A percentile compares a stretch with the other conserved stretches of the same genome.
Conservation (phyloP, 2,329 filamentous ascomycete species). For the Fusarium begoniae region DNA sequence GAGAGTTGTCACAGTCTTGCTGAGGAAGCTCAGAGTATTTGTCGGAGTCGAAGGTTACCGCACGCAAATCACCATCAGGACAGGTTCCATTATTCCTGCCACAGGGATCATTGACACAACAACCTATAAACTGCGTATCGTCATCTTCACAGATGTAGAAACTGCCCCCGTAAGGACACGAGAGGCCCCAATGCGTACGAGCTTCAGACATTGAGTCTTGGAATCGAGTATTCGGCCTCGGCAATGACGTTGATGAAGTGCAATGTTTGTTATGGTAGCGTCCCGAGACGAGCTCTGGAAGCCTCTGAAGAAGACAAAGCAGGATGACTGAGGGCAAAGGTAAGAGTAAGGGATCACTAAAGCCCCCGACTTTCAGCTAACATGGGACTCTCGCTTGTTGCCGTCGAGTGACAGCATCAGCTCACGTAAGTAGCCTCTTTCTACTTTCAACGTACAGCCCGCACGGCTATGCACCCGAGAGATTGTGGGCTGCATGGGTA, state of each 20-base stretch:
- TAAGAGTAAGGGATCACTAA: not conserved
- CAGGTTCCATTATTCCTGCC: slow-evolving; percentile 45
- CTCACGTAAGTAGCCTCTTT: not conserved
- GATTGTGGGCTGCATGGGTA: slow-evolving; percentile 10
- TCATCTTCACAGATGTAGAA: slow-evolving; percentile 52
- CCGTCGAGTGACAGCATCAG: slow-evolving; percentile 2
- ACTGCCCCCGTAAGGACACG: slow-evolving; percentile 46
- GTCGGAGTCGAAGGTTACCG: slow-evolving; percentile 45
- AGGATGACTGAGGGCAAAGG: not conserved
- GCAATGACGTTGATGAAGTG: not conserved
- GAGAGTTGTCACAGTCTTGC: slow-evolving; percentile 46
- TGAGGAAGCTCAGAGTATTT: slow-evolving; percentile 44
- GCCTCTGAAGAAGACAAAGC: not conserved
- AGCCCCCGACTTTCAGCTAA: not conserved
- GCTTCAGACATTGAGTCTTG: slow-evolving; percentile 24
- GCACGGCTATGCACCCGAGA: slow-evolving; percentile 7
- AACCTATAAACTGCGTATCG: slow-evolving; percentile 50
- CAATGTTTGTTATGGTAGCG: not conserved
- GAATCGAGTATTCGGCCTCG: not conserved
- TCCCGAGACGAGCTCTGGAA: not conserved
- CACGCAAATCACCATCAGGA: slow-evolving; percentile 42
- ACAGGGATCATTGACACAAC: slow-evolving; percentile 52
- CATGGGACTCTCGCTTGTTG: slow-evolving; percentile 16
- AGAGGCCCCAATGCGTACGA: slow-evolving; percentile 39
- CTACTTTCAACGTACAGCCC: not conserved